Percentiles rank a stretch among this genome's conserved stretches.
phyloP scores from a whole-genome alignment of 176 grass and related monocot genomes.

The Oryza glumipatula region DNA sequence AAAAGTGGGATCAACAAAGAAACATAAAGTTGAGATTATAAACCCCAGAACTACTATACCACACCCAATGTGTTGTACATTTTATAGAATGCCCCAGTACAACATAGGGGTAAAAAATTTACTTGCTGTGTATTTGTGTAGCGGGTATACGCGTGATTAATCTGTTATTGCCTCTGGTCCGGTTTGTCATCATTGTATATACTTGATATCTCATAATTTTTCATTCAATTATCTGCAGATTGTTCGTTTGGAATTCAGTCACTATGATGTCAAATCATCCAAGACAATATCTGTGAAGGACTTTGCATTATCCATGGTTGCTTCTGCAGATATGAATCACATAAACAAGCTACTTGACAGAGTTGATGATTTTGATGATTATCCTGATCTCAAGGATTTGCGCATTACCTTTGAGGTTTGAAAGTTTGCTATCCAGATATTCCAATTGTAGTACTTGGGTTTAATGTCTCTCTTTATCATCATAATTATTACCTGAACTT shows the following conservation, averaged over 20 bases:
- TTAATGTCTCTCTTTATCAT: conserved; percentile 8
- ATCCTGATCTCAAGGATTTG: conserved; percentile 65
- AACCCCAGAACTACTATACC: neutral
- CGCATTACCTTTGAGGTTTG: conserved; percentile 83
- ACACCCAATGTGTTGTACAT: too few relatives aligned
- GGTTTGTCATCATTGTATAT: neutral
- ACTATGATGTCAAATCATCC: conserved; percentile 87
- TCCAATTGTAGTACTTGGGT: neutral
- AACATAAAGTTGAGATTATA: conserved; percentile 6
- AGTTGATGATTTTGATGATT: conserved; percentile 73
- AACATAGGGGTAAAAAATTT: too few relatives aligned
- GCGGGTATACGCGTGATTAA: too few relatives aligned
- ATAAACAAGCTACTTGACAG: conserved; percentile 84
- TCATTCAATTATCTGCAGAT: conserved; percentile 55
- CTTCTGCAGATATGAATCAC: conserved; percentile 88
- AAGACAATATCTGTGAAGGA: conserved; percentile 87
- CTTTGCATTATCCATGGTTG: conserved; percentile 96
- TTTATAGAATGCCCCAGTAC: too few relatives aligned
- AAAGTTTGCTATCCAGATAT: conserved; percentile 25
- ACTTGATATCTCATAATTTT: neutral
- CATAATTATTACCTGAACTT: conserved; percentile 22
- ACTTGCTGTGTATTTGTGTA: too few relatives aligned
- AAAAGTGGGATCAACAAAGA: neutral
- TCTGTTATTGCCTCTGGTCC: neutral
- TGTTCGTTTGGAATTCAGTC: conserved; percentile 82